These are phyloP conservation scores for Fonsecaea pugnacius DNA, from an alignment of 2,329 filamentous ascomycete genomes.

Conservation along the genomic window DNA sequence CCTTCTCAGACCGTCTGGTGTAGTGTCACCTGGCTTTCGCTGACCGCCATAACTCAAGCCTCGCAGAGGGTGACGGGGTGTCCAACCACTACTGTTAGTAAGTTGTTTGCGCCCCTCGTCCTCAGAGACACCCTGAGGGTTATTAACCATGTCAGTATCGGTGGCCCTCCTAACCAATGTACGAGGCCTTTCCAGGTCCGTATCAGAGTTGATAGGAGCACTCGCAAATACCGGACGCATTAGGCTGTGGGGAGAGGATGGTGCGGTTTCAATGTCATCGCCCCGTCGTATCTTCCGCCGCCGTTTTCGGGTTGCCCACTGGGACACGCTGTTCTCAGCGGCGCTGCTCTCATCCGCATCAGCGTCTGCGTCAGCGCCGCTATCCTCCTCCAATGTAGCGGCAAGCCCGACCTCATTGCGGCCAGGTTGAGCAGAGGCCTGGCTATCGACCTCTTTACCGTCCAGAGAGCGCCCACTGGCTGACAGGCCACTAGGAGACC, in stretches of 20 bases:
- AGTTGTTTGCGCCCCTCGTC: slow-evolving; percentile 72
- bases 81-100: slow-evolving; percentile 59
- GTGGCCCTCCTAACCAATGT: slow-evolving; percentile 67
- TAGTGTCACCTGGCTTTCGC: slow-evolving; percentile 59
- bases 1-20: slow-evolving; percentile 60
- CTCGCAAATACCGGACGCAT: slow-evolving; percentile 39
- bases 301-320: slow-evolving; percentile 60
- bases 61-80: slow-evolving; percentile 64
- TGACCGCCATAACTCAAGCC: slow-evolving; percentile 53
- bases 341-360: slow-evolving; percentile 81
- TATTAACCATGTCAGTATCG: slow-evolving; percentile 63
- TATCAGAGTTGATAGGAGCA: slow-evolving; percentile 51
- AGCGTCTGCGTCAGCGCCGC: slow-evolving; percentile 62
- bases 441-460: slow-evolving; percentile 45
- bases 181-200: slow-evolving; percentile 46
- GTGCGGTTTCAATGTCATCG: slow-evolving; percentile 65
- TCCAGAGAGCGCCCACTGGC: slow-evolving; percentile 46
- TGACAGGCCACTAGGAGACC: slow-evolving; percentile 55
- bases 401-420: slow-evolving; percentile 57
- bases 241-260: slow-evolving; percentile 65
- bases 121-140: slow-evolving; percentile 71
- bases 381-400: slow-evolving; percentile 60
- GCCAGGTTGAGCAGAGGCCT: slow-evolving; percentile 52
- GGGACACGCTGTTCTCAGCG: slow-evolving; percentile 67
- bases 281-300: slow-evolving; percentile 66